Conservation (phyloP, 768 basidiomycete species). For the Terana coerulea region DNA sequence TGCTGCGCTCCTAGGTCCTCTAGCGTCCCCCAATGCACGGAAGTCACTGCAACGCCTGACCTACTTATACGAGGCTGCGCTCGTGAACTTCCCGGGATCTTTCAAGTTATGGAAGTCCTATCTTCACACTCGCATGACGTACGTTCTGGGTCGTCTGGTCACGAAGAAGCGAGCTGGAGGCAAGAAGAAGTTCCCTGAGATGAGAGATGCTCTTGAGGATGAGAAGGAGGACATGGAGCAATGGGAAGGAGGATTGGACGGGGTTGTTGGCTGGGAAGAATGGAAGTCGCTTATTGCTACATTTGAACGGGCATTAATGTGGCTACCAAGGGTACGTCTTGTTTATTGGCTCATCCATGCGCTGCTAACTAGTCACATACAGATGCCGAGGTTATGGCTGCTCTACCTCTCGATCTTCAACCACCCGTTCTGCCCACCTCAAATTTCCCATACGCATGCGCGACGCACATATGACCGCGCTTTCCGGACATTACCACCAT, state of each 20-base stretch:
- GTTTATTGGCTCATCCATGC: too few species aligned
- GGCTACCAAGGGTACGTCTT: conserved; percentile 79
- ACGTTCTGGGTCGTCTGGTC: conserved; percentile 75
- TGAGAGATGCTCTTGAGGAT: conserved; percentile 86
- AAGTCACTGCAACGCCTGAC: conserved; percentile 78
- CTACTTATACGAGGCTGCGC: conserved; percentile 92
- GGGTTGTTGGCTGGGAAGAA: conserved; percentile 92
- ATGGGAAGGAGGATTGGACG: conserved; percentile 86
- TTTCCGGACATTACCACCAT: conserved; percentile 88
- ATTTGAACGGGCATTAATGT: conserved; percentile 93
- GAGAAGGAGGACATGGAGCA: conserved; percentile 75
- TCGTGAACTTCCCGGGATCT: conserved; percentile 80
- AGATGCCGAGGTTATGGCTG: conserved; percentile 94
- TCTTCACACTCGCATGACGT: conserved; percentile 75
- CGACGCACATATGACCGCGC: conserved; percentile 93
- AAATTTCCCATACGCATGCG: conserved; percentile 85
- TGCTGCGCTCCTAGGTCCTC: conserved; percentile 66
- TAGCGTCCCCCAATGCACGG: conserved; percentile 69
- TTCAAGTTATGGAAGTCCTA: conserved; percentile 98
- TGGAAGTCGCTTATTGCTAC: conserved; percentile 87
- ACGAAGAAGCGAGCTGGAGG: conserved; percentile 78
- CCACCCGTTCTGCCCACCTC: conserved; percentile 84
- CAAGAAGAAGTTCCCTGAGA: conserved; percentile 87
- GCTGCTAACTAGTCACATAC: conserved; percentile 5
- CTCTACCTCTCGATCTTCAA: conserved; percentile 88